phyloP scores from a whole-genome alignment of 2,329 filamentous ascomycete species.

The Colletotrichum falcatum region DNA sequence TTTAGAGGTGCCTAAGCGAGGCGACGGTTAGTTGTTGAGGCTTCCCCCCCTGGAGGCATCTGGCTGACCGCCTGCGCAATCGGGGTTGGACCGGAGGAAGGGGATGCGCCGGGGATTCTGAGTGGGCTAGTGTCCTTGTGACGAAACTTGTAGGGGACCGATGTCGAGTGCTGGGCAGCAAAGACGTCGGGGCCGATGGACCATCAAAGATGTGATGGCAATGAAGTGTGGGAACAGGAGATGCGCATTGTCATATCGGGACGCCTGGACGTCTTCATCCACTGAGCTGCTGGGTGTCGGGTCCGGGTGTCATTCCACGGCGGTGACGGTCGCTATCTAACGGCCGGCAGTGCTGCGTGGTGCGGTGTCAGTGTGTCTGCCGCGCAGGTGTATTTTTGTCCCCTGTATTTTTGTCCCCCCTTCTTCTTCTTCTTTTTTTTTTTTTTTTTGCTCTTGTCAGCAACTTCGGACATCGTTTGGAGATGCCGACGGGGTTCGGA shows the following conservation, averaged over 20 bases:
- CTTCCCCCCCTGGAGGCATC: conserved; percentile 32
- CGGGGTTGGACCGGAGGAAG: conserved; percentile 1
- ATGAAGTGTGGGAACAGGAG: not conserved
- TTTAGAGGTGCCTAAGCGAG: conserved; percentile 40
- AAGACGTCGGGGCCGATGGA: conserved; percentile 25
- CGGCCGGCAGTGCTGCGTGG: conserved; percentile 18
- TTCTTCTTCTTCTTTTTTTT: too few relatives aligned
- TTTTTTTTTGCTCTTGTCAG: not conserved
- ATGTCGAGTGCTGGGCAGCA: conserved; percentile 15
- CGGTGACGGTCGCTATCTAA: conserved; percentile 30
- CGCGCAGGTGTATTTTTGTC: not conserved
- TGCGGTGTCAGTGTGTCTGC: conserved; percentile 28
- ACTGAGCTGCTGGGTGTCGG: conserved; percentile 23
- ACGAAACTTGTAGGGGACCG: not conserved
- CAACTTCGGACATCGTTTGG: conserved; percentile 35
- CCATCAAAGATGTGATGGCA: conserved; percentile 30
- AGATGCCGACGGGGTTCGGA: conserved; percentile 38
- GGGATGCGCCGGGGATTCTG: conserved; percentile 10
- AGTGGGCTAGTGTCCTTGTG: conserved; percentile 9
- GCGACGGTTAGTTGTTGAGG: conserved; percentile 40
- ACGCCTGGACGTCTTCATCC: conserved; percentile 5
- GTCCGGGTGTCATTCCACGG: conserved; percentile 32
- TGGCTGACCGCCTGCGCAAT: conserved; percentile 35
- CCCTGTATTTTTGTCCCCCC: not conserved
- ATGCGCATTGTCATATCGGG: conserved; percentile 25